A percentile compares a stretch with the other conserved stretches of the same genome.
Evolutionary conservation across 768 basidiomycete genomes (phyloP).

Genomic region (Xerocomellus chrysenteron): DNA sequence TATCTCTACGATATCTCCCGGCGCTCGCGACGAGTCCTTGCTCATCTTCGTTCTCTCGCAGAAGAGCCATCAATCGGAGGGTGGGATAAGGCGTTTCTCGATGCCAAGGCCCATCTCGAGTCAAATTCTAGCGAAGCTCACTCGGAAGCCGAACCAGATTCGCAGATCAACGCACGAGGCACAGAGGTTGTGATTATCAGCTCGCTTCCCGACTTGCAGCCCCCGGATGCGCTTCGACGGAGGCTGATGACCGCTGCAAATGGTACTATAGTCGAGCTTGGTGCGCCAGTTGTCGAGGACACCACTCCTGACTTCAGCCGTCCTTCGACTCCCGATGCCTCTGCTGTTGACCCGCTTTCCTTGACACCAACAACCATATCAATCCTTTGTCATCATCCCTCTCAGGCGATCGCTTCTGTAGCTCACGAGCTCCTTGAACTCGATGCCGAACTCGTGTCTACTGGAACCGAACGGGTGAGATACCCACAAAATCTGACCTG

Average conservation of each 20-base stretch:
- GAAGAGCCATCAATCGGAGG: conserved; percentile 51
- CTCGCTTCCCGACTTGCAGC: conserved; percentile 53
- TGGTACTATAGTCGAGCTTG: conserved; percentile 3
- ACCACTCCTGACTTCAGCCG: conserved; percentile 1
- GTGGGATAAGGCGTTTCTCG: conserved; percentile 58
- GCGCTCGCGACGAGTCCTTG: conserved; percentile 45
- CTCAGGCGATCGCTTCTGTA: conserved; percentile 58
- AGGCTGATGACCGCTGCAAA: conserved; percentile 46
- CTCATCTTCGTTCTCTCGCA: conserved; percentile 47
- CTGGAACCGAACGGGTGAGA: conserved; percentile 61
- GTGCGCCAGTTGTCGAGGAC: background rate
- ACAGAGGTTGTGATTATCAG: conserved; percentile 44
- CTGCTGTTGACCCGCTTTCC: conserved; percentile 10
- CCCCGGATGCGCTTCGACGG: conserved; percentile 53
- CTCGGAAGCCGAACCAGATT: conserved; percentile 6
- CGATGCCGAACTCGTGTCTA: conserved; percentile 70
- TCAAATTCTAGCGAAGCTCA: conserved; percentile 20
- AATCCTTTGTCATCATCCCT: conserved; percentile 62
- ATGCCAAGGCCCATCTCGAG: conserved; percentile 45
- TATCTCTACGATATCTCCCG: conserved; percentile 59
- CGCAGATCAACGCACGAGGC: conserved; percentile 43
- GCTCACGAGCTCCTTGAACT: conserved; percentile 79
- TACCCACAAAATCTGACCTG: conserved; percentile 88
- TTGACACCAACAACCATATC: conserved; percentile 33
- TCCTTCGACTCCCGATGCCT: background rate